Base-by-base conservation (phyloP, 805 yeast genomes). In the Candida ortonii region DNA sequence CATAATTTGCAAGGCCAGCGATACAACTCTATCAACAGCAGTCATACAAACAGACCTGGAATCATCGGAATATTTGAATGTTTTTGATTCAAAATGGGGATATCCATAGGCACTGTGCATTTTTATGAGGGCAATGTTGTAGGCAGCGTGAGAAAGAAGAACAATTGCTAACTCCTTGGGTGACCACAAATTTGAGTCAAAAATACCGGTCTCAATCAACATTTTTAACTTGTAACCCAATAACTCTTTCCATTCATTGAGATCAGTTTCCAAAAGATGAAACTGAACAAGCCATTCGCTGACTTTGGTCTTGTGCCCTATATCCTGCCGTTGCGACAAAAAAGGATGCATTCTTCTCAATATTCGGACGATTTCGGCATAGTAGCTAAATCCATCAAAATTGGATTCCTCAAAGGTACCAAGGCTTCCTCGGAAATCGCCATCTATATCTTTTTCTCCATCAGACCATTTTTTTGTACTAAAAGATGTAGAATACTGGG, bases 61-160 rank as follows among this genome's bases (percentile, higher is more conserved):
- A 12, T 37, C 34, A 10, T 46, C 37, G 1, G 55, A 50, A 25
- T 44, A 50, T 28, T 40, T 42, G 23, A 50, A 44, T 7, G 36
- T 42, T 8, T 39, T 36, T 18, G 53, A 46, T 28, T 50, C 49
- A 8, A 45, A 39, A 36, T 52, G 53, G 8, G 54, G 51, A 29
- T 48, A 52, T 7, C 53, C 55, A 28, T 44, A 41, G 4, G 57
- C 50, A 5, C 49, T 41, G 33, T 52, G 52, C 35, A 52, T 35
- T 24, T 50, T 50, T 22, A 52, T 49, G 29, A 49, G 27, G 6
- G 50, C 38, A 7, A 48, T 42, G 27, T 50, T 45, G 33, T 50
- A 52, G 3, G 46, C 39, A n/a, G 43, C 24, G 12, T 41, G 46
- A 3, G 34, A 20, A 9, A 38, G 33, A 14, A 34, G 33, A 14